phyloP scores from a whole-genome alignment of 2,329 filamentous ascomycete genomes.

The Trichoderma brevicompactum region DNA sequence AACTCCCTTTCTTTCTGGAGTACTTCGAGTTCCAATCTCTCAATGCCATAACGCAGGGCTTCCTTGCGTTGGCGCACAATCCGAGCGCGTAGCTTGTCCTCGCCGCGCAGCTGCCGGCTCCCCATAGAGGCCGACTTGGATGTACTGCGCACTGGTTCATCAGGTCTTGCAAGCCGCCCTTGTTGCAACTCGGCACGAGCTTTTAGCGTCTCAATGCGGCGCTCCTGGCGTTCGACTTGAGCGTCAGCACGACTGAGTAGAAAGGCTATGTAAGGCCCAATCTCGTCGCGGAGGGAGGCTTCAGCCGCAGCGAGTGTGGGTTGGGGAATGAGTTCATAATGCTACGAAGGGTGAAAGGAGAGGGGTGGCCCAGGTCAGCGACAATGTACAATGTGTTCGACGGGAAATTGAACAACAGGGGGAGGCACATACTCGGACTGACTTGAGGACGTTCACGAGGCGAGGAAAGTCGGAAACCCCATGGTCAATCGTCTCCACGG shows the following conservation, averaged over 20 bases:
- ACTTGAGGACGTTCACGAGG: constrained; percentile 59
- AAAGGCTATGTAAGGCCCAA: constrained; percentile 80
- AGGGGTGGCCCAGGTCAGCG: constrained; percentile 23
- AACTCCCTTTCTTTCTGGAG: constrained; percentile 70
- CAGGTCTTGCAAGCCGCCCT: constrained; percentile 57
- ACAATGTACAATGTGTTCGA: not conserved
- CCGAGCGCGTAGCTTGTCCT: constrained; percentile 56
- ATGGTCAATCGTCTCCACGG: constrained; percentile 59
- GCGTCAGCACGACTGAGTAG: constrained; percentile 82
- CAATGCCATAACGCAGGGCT: constrained; percentile 82
- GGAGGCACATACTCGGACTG: constrained; percentile 54
- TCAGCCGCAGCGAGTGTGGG: constrained; percentile 81
- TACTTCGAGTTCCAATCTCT: constrained; percentile 84
- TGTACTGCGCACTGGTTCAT: constrained; percentile 21
- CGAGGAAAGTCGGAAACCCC: constrained; percentile 64
- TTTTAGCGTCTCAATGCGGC: constrained; percentile 81
- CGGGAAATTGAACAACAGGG: not conserved
- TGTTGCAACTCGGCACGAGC: constrained; percentile 84
- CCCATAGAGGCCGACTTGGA: constrained; percentile 2
- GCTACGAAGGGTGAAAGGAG: constrained; percentile 53
- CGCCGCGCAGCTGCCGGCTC: constrained; percentile 53
- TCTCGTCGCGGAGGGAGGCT: constrained; percentile 81
- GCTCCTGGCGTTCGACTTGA: constrained; percentile 79
- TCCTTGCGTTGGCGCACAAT: constrained; percentile 81
- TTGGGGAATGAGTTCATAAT: constrained; percentile 92